These are phyloP conservation scores for Dictyostelium capitatum DNA, from an alignment of 78 protist genomes.

Conservation along the genomic window DNA sequence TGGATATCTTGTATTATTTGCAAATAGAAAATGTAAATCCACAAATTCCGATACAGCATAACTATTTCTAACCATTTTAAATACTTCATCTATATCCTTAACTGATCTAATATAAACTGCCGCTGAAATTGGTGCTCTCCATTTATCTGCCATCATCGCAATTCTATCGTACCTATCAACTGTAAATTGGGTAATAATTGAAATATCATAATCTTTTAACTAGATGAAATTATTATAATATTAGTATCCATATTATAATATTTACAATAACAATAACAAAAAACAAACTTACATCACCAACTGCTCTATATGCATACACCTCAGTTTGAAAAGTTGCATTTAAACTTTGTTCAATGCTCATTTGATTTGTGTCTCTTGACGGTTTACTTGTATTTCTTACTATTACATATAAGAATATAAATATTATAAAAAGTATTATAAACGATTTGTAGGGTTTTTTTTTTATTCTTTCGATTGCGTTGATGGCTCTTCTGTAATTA, in stretches of 20 bases:
- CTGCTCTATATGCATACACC: not conserved
- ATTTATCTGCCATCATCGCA: slow-evolving; percentile 71
- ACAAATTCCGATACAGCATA: slow-evolving; percentile 18
- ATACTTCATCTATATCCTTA: not conserved
- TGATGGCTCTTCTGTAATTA: not conserved
- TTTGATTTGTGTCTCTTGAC: too few relatives aligned
- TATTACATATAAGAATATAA: not conserved
- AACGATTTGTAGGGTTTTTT: slow-evolving; percentile 5
- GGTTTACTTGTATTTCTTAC: not conserved
- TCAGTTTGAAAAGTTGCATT: slow-evolving; percentile 26
- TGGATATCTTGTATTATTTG: slow-evolving; percentile 71
- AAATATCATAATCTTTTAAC: slow-evolving; percentile 29
- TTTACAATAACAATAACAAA: not conserved
- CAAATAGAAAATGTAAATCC: slow-evolving; percentile 53
- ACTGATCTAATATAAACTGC: slow-evolving; percentile 36
- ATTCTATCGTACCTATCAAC: slow-evolving; percentile 57
- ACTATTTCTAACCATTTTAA: slow-evolving; percentile 1
- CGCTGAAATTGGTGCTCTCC: slow-evolving; percentile 79
- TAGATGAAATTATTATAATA: not conserved
- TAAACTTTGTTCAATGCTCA: not conserved
- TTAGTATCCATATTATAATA: not conserved
- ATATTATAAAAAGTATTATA: not conserved
- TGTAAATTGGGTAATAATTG: slow-evolving; percentile 63
- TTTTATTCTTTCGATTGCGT: not conserved
- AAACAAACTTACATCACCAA: slow-evolving; percentile 29